A percentile compares a stretch with the other conserved stretches of the same genome.
These are phyloP conservation scores for Phytophthora constricta DNA, from an alignment of 352 stramenopile species.

Conservation along the genomic window DNA sequence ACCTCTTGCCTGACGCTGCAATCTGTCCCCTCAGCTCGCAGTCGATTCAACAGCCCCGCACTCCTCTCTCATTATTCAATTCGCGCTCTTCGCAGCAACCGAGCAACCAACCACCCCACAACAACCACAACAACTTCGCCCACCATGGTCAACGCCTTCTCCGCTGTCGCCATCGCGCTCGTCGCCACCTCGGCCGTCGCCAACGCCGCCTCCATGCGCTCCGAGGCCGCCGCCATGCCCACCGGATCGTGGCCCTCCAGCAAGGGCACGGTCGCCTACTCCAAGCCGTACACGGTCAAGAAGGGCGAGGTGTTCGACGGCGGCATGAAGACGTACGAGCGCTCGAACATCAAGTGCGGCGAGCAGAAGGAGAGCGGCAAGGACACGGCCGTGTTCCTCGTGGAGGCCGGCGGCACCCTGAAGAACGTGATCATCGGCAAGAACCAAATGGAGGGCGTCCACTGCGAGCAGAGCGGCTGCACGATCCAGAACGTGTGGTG, in stretches of 20 bases:
- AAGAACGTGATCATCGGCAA: slow-evolving; percentile 7
- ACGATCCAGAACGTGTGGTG: slow-evolving; percentile 3
- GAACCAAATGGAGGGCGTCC: slow-evolving; percentile 3
- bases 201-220: slow-evolving; percentile 4
- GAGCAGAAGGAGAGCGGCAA: slow-evolving; percentile 6
- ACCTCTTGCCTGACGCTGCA: neutral
- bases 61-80: slow-evolving; percentile 1
- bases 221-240: slow-evolving; percentile 8
- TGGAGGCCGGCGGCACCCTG: neutral
- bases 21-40: neutral
- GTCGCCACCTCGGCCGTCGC: neutral
- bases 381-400: slow-evolving; percentile 3
- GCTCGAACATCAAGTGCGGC: neutral
- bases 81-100: neutral
- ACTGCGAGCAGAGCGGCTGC: slow-evolving; percentile 3
- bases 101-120: neutral
- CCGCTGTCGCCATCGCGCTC: neutral
- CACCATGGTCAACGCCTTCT: slow-evolving; percentile 3
- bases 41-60: no score
- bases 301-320: slow-evolving; percentile 1
- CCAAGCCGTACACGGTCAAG: slow-evolving; percentile 1
- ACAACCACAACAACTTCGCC: neutral
- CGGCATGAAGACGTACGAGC: slow-evolving; percentile 5
- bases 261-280: slow-evolving; percentile 3
- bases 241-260: slow-evolving; percentile 7